Base-by-base conservation (phyloP, 306 rosid species). In the Trifolium dubium region DNA sequence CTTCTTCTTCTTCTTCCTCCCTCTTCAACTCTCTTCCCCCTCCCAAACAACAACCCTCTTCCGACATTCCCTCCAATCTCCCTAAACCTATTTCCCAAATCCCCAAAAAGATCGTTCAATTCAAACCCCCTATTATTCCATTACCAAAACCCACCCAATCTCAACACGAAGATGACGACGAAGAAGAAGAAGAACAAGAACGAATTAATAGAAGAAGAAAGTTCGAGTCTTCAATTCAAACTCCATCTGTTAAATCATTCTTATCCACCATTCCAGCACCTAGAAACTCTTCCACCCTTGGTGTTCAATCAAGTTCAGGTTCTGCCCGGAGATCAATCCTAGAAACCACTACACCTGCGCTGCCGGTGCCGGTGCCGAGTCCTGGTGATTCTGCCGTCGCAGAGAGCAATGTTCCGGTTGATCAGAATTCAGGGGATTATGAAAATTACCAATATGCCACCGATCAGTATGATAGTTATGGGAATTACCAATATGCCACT, bases 181-280 rank as follows among this genome's bases (percentile, higher is more conserved):
- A 87, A 0, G 80, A 84, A 0, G 82, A 84, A 0, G 81, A 80
- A 39, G 86, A 81, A 55, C 84, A 83, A n/a, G 68, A 76, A 35
- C 89, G 83, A 31, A 69, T 64, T 5, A 75, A 71, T 73, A 83
- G 72, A 75, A 83, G 80, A 14, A 86, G 82, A 31, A 89, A 78
- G 2, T 23, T 81, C 9, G 83, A 79, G 10, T 81, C 85, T 41
- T 58, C 70, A 28, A 73, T 77, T 35, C 85, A 88, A 78, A 46
- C 90, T 4, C 44, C 87, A 23, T 80, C 90, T 0, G 98, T 79
- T 23, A 77, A 77, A 78, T 87, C 96, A 34, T 90, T 91, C 84
- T 71, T 92, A 17, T 86, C 93, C 10, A 76, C 65, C 64, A 85
- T 94, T 39, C 97, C 99, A n/a, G 99, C 98, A 0, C 93, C 99